Conservation (phyloP, 805 yeast species). For the Lachancea mirantina region DNA sequence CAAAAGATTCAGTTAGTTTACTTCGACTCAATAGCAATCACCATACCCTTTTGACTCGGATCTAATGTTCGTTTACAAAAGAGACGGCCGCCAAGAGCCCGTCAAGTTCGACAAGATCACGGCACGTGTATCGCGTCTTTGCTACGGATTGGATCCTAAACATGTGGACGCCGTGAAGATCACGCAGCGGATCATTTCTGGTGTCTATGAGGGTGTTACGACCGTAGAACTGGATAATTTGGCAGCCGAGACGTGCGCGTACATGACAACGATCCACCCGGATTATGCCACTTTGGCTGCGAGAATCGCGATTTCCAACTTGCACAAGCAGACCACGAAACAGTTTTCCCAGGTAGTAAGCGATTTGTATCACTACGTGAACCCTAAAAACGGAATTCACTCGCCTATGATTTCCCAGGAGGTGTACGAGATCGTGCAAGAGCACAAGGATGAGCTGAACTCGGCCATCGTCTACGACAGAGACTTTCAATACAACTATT, state of each 20-base stretch:
- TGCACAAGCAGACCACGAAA: constrained; percentile 90
- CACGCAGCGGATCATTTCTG: constrained; percentile 91
- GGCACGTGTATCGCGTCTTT: constrained; percentile 85
- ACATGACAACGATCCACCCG: constrained; percentile 97
- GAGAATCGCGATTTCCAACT: constrained; percentile 86
- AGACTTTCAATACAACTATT: constrained; percentile 72
- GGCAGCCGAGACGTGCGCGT: constrained; percentile 96
- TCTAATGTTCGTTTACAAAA: constrained; percentile 78
- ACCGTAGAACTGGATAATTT: constrained; percentile 77
- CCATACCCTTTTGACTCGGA: constrained; percentile 1
- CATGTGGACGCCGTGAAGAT: constrained; percentile 95
- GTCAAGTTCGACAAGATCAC: constrained; percentile 96
- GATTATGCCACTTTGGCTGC: constrained; percentile 95
- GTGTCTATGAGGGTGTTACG: constrained; percentile 96
- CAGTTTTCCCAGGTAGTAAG: constrained; percentile 71
- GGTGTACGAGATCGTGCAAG: constrained; percentile 54
- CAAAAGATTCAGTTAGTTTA: too few relatives aligned
- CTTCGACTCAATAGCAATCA: constrained; percentile 1
- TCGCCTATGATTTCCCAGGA: constrained; percentile 67
- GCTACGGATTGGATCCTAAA: constrained; percentile 85
- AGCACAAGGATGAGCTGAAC: constrained; percentile 60
- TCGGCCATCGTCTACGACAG: constrained; percentile 68
- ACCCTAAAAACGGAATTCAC: constrained; percentile 67
- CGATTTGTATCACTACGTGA: constrained; percentile 67
- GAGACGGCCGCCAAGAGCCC: constrained; percentile 93